Evolutionary conservation across 371 early-diverging fungal species (phyloP).

Genomic region (Fennellomyces sp.): DNA sequence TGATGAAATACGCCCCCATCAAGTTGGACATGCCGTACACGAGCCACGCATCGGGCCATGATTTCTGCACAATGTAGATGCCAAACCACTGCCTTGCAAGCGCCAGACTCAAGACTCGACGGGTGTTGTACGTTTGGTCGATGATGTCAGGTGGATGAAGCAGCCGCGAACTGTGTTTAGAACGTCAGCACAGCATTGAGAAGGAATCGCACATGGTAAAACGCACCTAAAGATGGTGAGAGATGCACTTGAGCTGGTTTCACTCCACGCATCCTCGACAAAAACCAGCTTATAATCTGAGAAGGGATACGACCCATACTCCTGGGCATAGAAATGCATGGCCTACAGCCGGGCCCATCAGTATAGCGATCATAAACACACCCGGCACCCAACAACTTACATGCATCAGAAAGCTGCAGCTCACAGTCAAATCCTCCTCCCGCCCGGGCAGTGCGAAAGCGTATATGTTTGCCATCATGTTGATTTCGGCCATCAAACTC

Average conservation of each 20-base stretch:
- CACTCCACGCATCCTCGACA: conserved; percentile 73
- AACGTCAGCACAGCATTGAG: not conserved
- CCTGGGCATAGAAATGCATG: conserved; percentile 85
- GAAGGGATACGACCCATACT: conserved; percentile 89
- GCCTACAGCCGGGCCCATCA: conserved; percentile 39
- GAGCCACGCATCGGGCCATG: conserved; percentile 90
- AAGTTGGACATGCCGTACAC: conserved; percentile 79
- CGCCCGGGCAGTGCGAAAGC: conserved; percentile 69
- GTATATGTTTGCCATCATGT: conserved; percentile 66
- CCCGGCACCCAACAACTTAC: conserved; percentile 45
- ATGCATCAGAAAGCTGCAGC: conserved; percentile 69
- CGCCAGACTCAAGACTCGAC: conserved; percentile 68
- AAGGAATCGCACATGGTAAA: not conserved
- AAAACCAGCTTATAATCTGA: conserved; percentile 86
- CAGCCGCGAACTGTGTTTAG: conserved; percentile 58
- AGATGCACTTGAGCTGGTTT: conserved; percentile 72
- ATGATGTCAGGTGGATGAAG: conserved; percentile 78
- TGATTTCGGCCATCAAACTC: conserved; percentile 49
- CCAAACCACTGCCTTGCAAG: conserved; percentile 95
- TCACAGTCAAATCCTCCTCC: conserved; percentile 59
- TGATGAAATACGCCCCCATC: conserved; percentile 73
- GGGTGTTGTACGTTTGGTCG: conserved; percentile 86
- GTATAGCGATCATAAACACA: not conserved
- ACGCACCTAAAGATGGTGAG: conserved; percentile 63
- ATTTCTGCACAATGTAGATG: conserved; percentile 77